phyloP scores from a whole-genome alignment of 164 flowering plant genomes.

The Stephania cephalantha region DNA sequence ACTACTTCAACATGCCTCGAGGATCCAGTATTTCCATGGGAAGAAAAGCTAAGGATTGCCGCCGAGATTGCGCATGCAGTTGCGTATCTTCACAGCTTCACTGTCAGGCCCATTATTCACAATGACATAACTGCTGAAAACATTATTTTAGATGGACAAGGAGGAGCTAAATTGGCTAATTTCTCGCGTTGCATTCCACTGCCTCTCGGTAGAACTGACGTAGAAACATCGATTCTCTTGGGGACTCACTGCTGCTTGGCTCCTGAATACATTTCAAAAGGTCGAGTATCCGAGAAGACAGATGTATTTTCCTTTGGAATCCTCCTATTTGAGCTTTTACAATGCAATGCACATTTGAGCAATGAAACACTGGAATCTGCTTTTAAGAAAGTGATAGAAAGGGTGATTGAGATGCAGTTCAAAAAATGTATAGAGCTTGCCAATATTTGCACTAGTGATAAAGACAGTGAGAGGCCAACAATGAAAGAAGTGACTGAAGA shows the following conservation, averaged over 20 bases:
- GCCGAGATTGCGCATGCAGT: slow-evolving; percentile 3
- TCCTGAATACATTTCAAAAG: slow-evolving; percentile 2
- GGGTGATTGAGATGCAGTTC: background rate
- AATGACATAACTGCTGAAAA: background rate
- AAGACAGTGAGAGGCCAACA: background rate
- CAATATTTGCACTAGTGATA: background rate
- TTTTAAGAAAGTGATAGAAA: background rate
- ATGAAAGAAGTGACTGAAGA: slow-evolving; percentile 3
- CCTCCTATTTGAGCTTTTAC: background rate
- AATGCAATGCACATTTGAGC: background rate
- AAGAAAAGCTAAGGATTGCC: slow-evolving; percentile 3
- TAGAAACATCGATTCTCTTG: background rate
- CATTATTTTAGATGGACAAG: background rate
- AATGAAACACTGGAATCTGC: background rate
- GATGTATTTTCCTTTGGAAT: slow-evolving; percentile 6
- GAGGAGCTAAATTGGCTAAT: background rate
- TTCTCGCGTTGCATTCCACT: background rate
- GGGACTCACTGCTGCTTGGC: slow-evolving; percentile 1
- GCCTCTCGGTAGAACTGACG: slow-evolving; percentile 4
- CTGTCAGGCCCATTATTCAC: slow-evolving; percentile 2
- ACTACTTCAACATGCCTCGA: background rate
- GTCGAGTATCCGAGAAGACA: background rate
- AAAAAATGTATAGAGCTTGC: background rate
- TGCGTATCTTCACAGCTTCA: slow-evolving; percentile 1
- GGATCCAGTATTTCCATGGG: background rate